Base-by-base conservation (phyloP, 345 rosid genomes). In the Eucalyptus brandiana region DNA sequence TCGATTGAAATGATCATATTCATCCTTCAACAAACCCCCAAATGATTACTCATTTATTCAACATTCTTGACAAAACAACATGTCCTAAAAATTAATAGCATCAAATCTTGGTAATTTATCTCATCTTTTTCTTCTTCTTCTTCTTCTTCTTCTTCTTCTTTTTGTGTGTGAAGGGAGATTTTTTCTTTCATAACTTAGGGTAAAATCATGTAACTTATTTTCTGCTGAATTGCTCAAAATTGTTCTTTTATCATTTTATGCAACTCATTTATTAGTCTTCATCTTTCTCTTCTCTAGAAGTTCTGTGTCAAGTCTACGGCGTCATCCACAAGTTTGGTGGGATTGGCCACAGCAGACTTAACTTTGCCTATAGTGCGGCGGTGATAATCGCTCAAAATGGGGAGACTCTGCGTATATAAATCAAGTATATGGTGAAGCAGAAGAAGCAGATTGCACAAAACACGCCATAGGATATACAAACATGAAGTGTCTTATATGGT, bases 291-390 rank as follows among this genome's bases (percentile, higher is more conserved):
- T 60, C n/a, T 60, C 67, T 26, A 28, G 16, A 60, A 60, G 67
- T 60, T 12, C 4, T 60, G 2, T 16, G 67, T 60, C 16, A 60
- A 60, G 32, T 60, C 67, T 28, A 11, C 32, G 2, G 7, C 16
- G 1, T 0, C 8, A 28, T 60, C 15, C 7, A n/a, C 16, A 12
- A 2, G 32, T 60, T 6, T 1, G 6, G 65, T 0, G n/a, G 14
- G 7, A 24, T 12, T 12, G 67, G 32, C 67, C 15, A 2, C 4
- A 12, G 32, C n/a, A 60, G 8, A 60, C 67, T 60, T 60, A 0
- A 60, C 67, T 60, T 26, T 60, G 67, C 67, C 32, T 0, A 28
- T 12, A 60, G 67, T 12, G 2, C 14, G 9, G 69, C 69, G 0
- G 32, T 14, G 69, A 1, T 13, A 3, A 62, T 28, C 9, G 9